Percentiles rank a stretch among this genome's conserved stretches.
phyloP scores from a whole-genome alignment of 345 rosid genomes.

The Corymbia maculata region DNA sequence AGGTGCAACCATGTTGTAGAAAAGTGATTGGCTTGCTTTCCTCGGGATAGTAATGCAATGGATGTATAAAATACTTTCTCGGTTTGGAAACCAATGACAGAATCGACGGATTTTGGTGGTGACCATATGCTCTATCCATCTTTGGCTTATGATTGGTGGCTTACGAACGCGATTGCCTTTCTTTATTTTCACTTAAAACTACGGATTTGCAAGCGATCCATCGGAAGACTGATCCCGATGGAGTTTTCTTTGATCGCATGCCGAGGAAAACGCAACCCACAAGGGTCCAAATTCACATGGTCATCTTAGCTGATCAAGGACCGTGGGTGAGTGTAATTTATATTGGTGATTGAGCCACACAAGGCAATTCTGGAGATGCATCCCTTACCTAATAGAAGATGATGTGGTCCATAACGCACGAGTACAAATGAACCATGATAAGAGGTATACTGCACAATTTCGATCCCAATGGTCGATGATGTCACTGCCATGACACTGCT shows the following conservation, averaged over 20 bases:
- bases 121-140: not conserved
- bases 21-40: not conserved
- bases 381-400: not conserved
- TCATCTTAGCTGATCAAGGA: not conserved
- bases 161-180: not conserved
- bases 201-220: rapidly evolving
- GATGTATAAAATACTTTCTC: not conserved
- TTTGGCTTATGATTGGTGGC: not conserved
- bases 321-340: not conserved
- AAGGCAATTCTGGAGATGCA: not conserved
- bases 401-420: not conserved
- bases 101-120: not conserved
- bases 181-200: not conserved
- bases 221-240: not conserved
- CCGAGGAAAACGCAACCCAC: not conserved
- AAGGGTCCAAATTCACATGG: not conserved
- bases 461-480: not conserved
- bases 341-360: not conserved
- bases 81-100: not conserved
- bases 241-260: not conserved
- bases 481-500: not conserved
- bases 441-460: not conserved
- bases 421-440: not conserved
- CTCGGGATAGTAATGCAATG: not conserved
- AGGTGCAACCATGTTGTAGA: not conserved